These are phyloP conservation scores for Lactarius tabidus DNA, from an alignment of 768 basidiomycete genomes.

Conservation along the genomic window DNA sequence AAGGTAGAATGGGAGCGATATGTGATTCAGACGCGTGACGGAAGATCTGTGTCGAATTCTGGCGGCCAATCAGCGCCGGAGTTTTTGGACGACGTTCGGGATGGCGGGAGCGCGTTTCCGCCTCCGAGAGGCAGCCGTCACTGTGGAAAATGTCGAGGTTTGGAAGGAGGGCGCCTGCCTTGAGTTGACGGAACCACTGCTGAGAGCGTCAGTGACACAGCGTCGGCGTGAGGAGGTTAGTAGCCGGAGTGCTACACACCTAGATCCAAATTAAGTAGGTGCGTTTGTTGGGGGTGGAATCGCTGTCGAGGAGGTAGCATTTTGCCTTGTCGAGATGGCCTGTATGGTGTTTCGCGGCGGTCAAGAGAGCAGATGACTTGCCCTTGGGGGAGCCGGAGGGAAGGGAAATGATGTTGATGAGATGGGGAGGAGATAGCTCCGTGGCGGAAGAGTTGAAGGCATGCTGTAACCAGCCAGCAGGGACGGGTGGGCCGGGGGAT, in stretches of 20 bases:
- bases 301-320: too few relatives aligned
- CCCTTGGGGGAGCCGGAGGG: constrained; percentile 33
- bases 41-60: constrained; percentile 85
- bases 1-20: too few relatives aligned
- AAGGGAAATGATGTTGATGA: constrained; percentile 45
- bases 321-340: constrained; percentile 79
- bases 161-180: constrained; percentile 43
- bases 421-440: constrained; percentile 63
- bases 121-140: constrained; percentile 29
- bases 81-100: constrained; percentile 33
- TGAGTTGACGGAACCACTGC: constrained; percentile 40
- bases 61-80: constrained; percentile 56
- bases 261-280: constrained; percentile 83
- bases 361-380: constrained; percentile 61
- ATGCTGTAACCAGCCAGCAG: too few relatives aligned
- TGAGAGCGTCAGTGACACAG: constrained; percentile 20
- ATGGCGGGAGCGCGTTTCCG: constrained; percentile 36
- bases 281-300: constrained; percentile 79
- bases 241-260: constrained; percentile 83
- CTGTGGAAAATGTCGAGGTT: constrained; percentile 41
- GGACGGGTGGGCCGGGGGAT: too few relatives aligned
- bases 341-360: constrained; percentile 68
- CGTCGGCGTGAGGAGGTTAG: constrained; percentile 40
- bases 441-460: constrained; percentile 71
- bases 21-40: too few relatives aligned